Conservation (phyloP, 1,284 basidiomycete species). For the Lentinula novae-zelandiae region DNA sequence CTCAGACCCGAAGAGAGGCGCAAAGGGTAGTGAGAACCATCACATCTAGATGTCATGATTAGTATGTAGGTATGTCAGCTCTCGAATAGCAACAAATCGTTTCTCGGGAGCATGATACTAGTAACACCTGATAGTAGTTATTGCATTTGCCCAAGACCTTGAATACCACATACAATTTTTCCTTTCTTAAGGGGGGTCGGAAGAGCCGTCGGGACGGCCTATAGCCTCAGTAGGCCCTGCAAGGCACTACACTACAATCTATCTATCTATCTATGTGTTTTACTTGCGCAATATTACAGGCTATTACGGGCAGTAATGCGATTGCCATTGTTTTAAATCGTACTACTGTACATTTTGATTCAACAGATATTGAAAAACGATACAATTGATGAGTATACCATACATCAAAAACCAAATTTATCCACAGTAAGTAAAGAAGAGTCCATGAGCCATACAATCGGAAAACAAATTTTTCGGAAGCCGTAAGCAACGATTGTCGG, state of each 20-base stretch:
- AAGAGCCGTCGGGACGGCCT: no score
- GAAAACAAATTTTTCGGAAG: neutral
- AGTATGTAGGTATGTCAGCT: neutral
- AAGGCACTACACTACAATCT: no score
- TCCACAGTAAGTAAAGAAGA: neutral
- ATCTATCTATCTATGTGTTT: no score
- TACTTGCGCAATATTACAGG: no score
- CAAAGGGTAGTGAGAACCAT: neutral
- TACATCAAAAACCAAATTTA: neutral
- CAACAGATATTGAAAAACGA: neutral
- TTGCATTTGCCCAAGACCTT: no score
- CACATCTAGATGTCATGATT: neutral
- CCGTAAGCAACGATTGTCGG: neutral
- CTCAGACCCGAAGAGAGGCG: neutral
- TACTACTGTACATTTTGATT: neutral
- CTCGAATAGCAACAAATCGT: neutral
- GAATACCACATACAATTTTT: no score
- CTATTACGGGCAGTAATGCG: no score
- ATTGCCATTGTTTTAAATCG: no score
- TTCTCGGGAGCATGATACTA: neutral
- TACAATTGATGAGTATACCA: neutral
- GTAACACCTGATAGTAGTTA: no score
- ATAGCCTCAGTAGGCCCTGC: no score
- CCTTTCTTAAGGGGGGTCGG: no score
- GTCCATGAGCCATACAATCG: neutral